These are phyloP conservation scores for Cryphonectria parasitica DNA, from an alignment of 2,329 filamentous ascomycete species.

Conservation along the genomic window DNA sequence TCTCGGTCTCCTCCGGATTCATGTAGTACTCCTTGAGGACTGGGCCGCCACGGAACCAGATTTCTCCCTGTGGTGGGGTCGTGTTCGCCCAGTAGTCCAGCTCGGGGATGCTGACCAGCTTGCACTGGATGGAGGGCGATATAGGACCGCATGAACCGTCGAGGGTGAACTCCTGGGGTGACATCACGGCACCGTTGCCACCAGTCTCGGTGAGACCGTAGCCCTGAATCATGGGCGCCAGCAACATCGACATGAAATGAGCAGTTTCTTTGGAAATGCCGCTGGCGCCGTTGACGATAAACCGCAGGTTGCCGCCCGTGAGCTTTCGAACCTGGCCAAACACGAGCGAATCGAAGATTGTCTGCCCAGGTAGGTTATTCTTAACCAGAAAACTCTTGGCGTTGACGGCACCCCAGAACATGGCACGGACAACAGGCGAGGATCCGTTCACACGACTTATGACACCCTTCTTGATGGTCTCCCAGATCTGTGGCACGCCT, in stretches of 20 bases:
- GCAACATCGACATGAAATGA: slow-evolving; percentile 86
- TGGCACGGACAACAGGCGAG: slow-evolving; percentile 69
- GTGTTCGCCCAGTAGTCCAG: slow-evolving; percentile 80
- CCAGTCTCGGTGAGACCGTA: slow-evolving; percentile 95
- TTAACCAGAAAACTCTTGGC: slow-evolving; percentile 63
- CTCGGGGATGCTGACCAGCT: slow-evolving; percentile 88
- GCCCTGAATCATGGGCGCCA: slow-evolving; percentile 91
- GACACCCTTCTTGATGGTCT: slow-evolving; percentile 95
- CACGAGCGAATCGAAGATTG: slow-evolving; percentile 76
- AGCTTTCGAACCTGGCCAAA: slow-evolving; percentile 91
- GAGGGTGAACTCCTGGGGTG: slow-evolving; percentile 83
- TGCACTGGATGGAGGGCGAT: slow-evolving; percentile 79
- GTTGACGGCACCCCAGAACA: slow-evolving; percentile 74
- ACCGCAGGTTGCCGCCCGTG: slow-evolving; percentile 84
- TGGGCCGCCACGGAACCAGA: slow-evolving; percentile 80
- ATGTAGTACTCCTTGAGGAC: slow-evolving; percentile 82
- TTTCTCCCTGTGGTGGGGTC: slow-evolving; percentile 84
- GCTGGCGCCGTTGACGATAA: slow-evolving; percentile 93
- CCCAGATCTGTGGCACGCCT: slow-evolving; percentile 96
- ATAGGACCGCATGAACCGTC: slow-evolving; percentile 73
- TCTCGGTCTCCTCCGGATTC: slow-evolving; percentile 82
- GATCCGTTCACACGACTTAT: slow-evolving; percentile 75
- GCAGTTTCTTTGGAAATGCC: slow-evolving; percentile 87
- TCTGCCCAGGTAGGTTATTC: slow-evolving; percentile 66
- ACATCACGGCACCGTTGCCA: slow-evolving; percentile 80